phyloP scores from a whole-genome alignment of 306 rosid species.

The Prunus armeniaca region DNA sequence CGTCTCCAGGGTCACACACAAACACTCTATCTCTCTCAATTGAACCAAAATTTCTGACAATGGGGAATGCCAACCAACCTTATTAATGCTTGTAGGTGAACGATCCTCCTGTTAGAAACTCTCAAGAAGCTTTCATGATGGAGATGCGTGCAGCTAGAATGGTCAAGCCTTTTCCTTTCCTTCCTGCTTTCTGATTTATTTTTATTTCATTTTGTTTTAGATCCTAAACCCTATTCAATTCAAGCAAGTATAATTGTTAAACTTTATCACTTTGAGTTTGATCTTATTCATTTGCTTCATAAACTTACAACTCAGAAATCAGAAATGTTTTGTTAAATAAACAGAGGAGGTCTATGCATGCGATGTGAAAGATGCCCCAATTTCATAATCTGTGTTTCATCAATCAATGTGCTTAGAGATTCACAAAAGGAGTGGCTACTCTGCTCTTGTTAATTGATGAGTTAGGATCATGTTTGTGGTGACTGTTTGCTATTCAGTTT shows the following conservation, averaged over 20 bases:
- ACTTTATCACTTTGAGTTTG: background rate
- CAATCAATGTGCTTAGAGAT: background rate
- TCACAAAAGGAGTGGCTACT: background rate
- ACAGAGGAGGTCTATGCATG: background rate
- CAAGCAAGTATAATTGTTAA: background rate
- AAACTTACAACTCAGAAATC: background rate
- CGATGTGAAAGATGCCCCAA: background rate
- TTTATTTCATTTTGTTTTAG: background rate
- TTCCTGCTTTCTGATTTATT: background rate
- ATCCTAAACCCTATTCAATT: background rate
- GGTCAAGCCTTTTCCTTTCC: conserved; percentile 37
- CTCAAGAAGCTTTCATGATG: conserved; percentile 91
- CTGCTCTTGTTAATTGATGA: background rate
- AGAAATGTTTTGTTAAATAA: background rate
- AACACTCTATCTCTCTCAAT: background rate
- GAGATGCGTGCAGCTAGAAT: conserved; percentile 89
- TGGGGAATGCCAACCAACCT: background rate
- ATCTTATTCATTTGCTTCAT: background rate
- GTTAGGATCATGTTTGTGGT: background rate
- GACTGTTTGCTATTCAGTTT: background rate
- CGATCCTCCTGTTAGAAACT: conserved; percentile 83
- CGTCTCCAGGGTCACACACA: conserved; percentile 59
- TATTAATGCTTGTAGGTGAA: conserved; percentile 48
- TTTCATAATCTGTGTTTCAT: background rate
- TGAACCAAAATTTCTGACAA: background rate